Evolutionary conservation across 352 stramenopile genomes (phyloP).

Genomic region (Phytophthora aleatoria): DNA sequence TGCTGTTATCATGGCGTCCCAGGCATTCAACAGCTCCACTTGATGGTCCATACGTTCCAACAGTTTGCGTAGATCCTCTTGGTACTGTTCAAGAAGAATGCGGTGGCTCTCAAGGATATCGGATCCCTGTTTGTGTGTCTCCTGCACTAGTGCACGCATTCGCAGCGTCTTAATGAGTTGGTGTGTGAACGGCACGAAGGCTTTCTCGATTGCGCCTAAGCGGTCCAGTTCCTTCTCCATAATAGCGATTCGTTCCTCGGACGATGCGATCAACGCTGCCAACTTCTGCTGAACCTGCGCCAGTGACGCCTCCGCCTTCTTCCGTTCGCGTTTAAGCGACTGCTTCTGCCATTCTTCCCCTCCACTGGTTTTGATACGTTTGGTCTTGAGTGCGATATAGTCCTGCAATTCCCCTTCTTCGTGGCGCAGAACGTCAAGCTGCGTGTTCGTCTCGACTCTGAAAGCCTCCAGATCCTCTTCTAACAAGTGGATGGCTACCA

Average conservation of each 20-base stretch:
- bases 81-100: conserved; percentile 55
- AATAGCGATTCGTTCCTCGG: conserved; percentile 56
- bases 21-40: conserved; percentile 65
- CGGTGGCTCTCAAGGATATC: conserved; percentile 45
- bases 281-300: conserved; percentile 61
- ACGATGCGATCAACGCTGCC: conserved; percentile 43
- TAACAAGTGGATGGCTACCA: conserved; percentile 50
- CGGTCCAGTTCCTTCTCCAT: conserved; percentile 73
- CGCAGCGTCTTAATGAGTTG: conserved; percentile 61
- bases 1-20: conserved; percentile 68
- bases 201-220: conserved; percentile 64
- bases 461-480: conserved; percentile 66
- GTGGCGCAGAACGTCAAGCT: conserved; percentile 57
- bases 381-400: conserved; percentile 78
- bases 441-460: conserved; percentile 62
- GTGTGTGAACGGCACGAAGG: conserved; percentile 80
- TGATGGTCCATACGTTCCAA: conserved; percentile 55
- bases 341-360: conserved; percentile 84
- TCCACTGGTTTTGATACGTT: conserved; percentile 74
- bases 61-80: conserved; percentile 62
- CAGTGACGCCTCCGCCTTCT: conserved; percentile 76
- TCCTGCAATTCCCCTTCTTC: conserved; percentile 75
- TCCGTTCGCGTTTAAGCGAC: conserved; percentile 80
- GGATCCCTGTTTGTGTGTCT: conserved; percentile 49
- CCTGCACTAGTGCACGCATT: conserved; percentile 43